phyloP scores from a whole-genome alignment of 2,329 filamentous ascomycete species.

The Fusarium odoratissimum region DNA sequence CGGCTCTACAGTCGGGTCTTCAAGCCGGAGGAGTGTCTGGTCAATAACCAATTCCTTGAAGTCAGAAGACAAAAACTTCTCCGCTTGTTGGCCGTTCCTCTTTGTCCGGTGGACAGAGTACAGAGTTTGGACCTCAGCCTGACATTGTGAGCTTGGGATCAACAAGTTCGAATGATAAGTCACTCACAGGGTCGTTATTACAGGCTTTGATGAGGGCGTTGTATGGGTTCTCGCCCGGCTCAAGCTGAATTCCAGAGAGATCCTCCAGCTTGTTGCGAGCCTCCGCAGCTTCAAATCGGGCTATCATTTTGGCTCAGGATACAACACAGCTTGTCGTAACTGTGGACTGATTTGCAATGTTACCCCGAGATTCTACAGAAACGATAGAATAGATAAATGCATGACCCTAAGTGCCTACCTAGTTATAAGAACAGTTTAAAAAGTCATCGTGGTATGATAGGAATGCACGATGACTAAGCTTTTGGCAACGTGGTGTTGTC shows the following conservation, averaged over 20 bases:
- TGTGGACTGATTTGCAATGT: neutral
- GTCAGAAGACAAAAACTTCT: slow-evolving; percentile 74
- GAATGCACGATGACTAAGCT: slow-evolving; percentile 37
- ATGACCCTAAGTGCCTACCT: neutral
- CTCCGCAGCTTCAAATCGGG: slow-evolving; percentile 46
- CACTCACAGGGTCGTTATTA: slow-evolving; percentile 72
- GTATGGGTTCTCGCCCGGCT: slow-evolving; percentile 77
- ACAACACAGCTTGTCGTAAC: neutral
- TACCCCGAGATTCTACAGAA: neutral
- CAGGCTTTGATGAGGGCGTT: slow-evolving; percentile 77
- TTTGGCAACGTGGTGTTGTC: slow-evolving; percentile 1
- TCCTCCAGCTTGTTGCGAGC: slow-evolving; percentile 65
- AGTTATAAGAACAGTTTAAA: slow-evolving; percentile 11
- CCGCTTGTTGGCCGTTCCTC: slow-evolving; percentile 80
- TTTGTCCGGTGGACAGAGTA: slow-evolving; percentile 80
- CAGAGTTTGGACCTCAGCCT: slow-evolving; percentile 75
- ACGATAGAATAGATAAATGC: too few species aligned
- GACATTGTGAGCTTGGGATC: neutral
- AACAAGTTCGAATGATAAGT: neutral
- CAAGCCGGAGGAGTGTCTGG: slow-evolving; percentile 76
- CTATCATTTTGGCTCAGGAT: slow-evolving; percentile 19
- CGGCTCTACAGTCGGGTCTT: slow-evolving; percentile 71
- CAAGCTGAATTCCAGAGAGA: slow-evolving; percentile 61
- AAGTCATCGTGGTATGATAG: neutral
- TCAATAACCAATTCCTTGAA: slow-evolving; percentile 82